phyloP scores from a whole-genome alignment of 176 grass and related monocot genomes.

The Aegilops speltoides region DNA sequence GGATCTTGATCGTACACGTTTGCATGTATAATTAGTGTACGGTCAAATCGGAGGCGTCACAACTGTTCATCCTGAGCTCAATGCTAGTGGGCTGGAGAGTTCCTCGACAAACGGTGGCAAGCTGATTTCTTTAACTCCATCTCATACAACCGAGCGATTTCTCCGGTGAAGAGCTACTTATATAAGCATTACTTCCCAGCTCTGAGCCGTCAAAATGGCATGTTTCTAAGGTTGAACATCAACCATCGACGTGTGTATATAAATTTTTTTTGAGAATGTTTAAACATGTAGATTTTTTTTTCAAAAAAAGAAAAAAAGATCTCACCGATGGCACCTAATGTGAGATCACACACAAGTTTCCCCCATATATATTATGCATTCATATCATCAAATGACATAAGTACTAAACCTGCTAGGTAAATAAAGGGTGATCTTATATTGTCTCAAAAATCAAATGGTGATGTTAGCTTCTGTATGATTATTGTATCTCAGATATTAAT shows the following conservation, averaged over 20 bases:
- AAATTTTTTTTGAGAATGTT: no score
- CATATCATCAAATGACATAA: neutral
- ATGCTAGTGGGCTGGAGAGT: conserved; percentile 32
- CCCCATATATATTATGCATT: neutral
- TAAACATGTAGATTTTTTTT: no score
- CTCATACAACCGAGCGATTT: conserved; percentile 51
- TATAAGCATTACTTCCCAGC: conserved; percentile 39
- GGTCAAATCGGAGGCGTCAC: no score
- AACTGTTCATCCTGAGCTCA: no score
- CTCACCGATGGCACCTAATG: neutral
- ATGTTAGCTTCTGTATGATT: neutral
- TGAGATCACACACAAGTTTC: no score
- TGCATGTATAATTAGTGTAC: no score
- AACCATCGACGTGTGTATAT: no score
- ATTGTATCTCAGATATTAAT: neutral
- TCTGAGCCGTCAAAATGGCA: neutral
- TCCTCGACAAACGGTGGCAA: conserved; percentile 36
- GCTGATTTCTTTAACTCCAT: conserved; percentile 39
- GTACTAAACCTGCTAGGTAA: neutral
- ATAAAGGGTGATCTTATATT: neutral
- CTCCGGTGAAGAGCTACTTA: conserved; percentile 50
- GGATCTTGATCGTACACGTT: no score
- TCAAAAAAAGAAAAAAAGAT: no score
- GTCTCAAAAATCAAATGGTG: conserved; percentile 3
- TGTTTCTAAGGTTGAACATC: no score